Conservation (phyloP, 768 basidiomycete genomes). For the Leccinum olivaceopallidum region DNA sequence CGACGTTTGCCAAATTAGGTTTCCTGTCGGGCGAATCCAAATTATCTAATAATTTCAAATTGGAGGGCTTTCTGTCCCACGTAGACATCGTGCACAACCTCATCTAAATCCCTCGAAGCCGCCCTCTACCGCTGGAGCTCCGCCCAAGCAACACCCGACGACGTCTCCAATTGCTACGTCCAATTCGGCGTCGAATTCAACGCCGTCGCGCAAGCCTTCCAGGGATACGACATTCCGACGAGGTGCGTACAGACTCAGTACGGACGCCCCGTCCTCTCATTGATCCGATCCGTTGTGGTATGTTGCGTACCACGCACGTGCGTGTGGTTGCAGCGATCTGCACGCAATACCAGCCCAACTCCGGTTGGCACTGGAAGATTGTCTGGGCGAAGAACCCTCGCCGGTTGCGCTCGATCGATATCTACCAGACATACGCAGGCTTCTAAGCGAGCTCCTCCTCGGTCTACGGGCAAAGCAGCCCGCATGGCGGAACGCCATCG, state of each 20-base stretch:
- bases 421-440: conserved; percentile 38
- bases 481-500: conserved; percentile 28
- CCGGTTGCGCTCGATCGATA: conserved; percentile 35
- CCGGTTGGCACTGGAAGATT: too few relatives aligned
- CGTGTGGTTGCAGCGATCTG: too few relatives aligned
- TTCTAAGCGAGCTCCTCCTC: conserved; percentile 16
- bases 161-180: conserved; percentile 91
- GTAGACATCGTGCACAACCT: conserved; percentile 63
- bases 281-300: not conserved
- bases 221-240: conserved; percentile 65
- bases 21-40: too few relatives aligned
- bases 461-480: conserved; percentile 42
- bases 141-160: conserved; percentile 54
- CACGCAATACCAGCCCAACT: too few relatives aligned
- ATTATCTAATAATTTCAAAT: too few relatives aligned
- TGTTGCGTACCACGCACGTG: too few relatives aligned
- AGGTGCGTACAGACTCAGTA: conserved; percentile 48
- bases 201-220: conserved; percentile 74
- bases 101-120: conserved; percentile 78
- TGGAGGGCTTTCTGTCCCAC: too few relatives aligned
- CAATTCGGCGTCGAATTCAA: conserved; percentile 90
- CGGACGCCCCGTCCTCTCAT: not conserved
- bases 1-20: too few relatives aligned
- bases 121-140: conserved; percentile 66
- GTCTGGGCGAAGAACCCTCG: conserved; percentile 24